phyloP scores from a whole-genome alignment of 352 stramenopile species.

The Phytophthora hibernalis region DNA sequence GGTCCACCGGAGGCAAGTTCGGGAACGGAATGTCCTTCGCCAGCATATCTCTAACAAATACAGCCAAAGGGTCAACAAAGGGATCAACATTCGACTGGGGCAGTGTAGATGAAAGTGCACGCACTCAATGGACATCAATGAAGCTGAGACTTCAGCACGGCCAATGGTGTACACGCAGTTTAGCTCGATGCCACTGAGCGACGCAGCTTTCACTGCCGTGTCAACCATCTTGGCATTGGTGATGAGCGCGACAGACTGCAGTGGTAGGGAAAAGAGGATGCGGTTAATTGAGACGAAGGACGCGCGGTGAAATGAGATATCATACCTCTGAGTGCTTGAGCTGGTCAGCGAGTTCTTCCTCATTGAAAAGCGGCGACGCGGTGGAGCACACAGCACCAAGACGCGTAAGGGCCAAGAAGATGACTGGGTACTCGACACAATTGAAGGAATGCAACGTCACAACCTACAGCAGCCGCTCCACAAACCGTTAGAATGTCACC shows the following conservation, averaged over 20 bases:
- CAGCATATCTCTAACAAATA: slow-evolving; percentile 35
- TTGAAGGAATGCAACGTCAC: slow-evolving; percentile 63
- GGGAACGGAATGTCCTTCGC: slow-evolving; percentile 35
- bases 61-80: neutral
- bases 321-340: slow-evolving; percentile 42
- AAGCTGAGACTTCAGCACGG: slow-evolving; percentile 6
- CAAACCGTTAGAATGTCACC: slow-evolving; percentile 5
- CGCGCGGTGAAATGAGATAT: neutral
- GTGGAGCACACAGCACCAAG: slow-evolving; percentile 55
- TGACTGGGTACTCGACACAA: slow-evolving; percentile 63
- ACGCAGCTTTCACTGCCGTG: slow-evolving; percentile 37
- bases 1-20: slow-evolving; percentile 29
- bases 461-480: slow-evolving; percentile 37
- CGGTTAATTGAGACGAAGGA: slow-evolving; percentile 1
- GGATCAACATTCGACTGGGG: neutral
- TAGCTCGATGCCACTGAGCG: slow-evolving; percentile 12
- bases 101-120: slow-evolving; percentile 4
- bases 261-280: neutral
- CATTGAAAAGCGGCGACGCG: slow-evolving; percentile 49
- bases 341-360: slow-evolving; percentile 46
- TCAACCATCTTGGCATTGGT: slow-evolving; percentile 40
- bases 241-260: slow-evolving; percentile 40
- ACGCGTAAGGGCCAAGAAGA: slow-evolving; percentile 57
- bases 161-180: slow-evolving; percentile 46
- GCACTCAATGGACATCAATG: slow-evolving; percentile 42